Evolutionary conservation across 169 alveolate genomes (phyloP), one percentile per base, ranked within the genome.

Genomic region (Toxoplasma gondii): DNA sequence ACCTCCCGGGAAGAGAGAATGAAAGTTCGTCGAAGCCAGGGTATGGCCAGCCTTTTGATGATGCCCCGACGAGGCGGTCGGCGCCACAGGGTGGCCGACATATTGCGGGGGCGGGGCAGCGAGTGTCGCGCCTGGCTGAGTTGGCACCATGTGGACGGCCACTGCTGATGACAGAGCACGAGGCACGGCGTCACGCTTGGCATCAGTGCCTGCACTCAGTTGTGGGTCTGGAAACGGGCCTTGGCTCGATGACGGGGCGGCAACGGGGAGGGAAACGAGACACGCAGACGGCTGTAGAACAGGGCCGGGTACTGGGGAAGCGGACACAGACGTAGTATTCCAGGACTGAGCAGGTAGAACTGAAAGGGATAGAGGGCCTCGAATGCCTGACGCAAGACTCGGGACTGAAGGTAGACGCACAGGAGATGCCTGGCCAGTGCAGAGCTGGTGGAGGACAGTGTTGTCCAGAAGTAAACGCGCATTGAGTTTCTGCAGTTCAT

Each of bases 401-500:
- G 9, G 34, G 9, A 64, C 31, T 7, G 74, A 64, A 4, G 74
- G n/a, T 31, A 64, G 7, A 64, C 24, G n/a, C 74, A 64, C 74
- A 64, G 74, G 74, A 7, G 74, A 64, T 4, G n/a, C n/a, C 22
- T 64, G 74, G 64, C 90, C 12, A 9, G 58, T 43, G 29, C 67
- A 82, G 38, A 82, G 67, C 7, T 43, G 90, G 36, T 82, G 90
- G 4, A 82, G 90, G 1, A 41, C 39, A 16, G 90, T 82, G 41
- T 82, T 82, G 41, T 82, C 90, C 12, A 82, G 64, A 17, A 82
- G 64, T 19, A 82, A 49, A 17, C 36, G 54, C 41, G 58, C 90
- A 31, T 82, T 82, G 39, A 82, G 67, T 19, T 41, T 82, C 90
- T 82, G 90, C 69, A 82, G 34, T 31, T 82, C 90, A 24, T 82